phyloP scores from a whole-genome alignment of 2,329 filamentous ascomycete species.

The Balansia obtecta region DNA sequence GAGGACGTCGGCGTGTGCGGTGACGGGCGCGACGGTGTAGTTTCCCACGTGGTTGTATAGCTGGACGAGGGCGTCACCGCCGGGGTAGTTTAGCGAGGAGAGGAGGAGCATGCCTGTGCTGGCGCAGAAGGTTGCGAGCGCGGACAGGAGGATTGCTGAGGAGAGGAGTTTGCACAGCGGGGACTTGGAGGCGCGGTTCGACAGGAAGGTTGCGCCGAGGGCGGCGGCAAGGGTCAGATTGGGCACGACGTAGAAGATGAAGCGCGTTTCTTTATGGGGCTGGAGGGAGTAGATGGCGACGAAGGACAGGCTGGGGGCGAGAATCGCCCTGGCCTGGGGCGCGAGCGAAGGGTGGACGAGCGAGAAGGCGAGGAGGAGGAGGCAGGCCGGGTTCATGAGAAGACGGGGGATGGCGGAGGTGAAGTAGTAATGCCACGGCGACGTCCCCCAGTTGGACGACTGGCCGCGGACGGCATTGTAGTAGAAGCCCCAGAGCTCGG shows the following conservation, averaged over 20 bases:
- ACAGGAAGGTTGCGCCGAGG: constrained; percentile 59
- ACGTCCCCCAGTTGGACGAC: constrained; percentile 77
- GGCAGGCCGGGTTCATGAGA: constrained; percentile 64
- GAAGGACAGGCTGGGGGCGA: constrained; percentile 59
- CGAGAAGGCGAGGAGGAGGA: constrained; percentile 41
- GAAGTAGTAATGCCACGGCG: constrained; percentile 81
- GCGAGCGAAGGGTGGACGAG: constrained; percentile 34
- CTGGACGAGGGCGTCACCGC: constrained; percentile 60
- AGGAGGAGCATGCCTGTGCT: constrained; percentile 60
- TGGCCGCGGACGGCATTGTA: constrained; percentile 82
- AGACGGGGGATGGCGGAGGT: constrained; percentile 68
- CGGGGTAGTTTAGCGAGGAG: constrained; percentile 87
- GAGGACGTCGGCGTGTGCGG: constrained; percentile 51
- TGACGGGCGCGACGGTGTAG: constrained; percentile 15
- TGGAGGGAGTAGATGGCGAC: constrained; percentile 73
- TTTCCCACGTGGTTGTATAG: constrained; percentile 27
- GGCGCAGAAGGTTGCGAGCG: constrained; percentile 44
- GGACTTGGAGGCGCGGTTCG: constrained; percentile 51
- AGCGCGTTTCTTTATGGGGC: constrained; percentile 92
- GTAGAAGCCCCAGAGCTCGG: constrained; percentile 77
- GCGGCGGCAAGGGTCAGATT: constrained; percentile 67
- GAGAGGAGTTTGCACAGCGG: constrained; percentile 41
- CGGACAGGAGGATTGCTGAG: constrained; percentile 43
- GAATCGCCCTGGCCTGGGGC: constrained; percentile 32
- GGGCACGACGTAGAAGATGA: constrained; percentile 82